Conservation (phyloP, 2,329 filamentous ascomycete genomes). For the Microcyclospora tardicrescens region DNA sequence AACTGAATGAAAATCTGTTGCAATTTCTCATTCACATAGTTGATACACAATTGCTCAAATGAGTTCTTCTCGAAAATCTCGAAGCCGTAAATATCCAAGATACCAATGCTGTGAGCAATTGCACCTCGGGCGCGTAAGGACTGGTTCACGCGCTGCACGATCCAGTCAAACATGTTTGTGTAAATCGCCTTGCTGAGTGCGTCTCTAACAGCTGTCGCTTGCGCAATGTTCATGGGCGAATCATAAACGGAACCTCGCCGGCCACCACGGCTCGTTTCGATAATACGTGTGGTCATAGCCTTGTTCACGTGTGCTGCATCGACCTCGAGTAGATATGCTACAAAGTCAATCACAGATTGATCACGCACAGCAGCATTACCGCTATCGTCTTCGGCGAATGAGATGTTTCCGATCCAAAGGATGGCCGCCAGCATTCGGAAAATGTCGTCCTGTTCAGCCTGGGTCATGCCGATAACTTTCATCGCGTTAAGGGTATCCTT, state of each 20-base stretch:
- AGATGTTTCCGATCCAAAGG: conserved; percentile 88
- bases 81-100: conserved; percentile 97
- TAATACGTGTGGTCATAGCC: conserved; percentile 76
- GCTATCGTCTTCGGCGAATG: conserved; percentile 77
- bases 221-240: conserved; percentile 71
- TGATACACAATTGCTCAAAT: conserved; percentile 98
- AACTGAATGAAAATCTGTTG: conserved; percentile 99
- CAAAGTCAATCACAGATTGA: conserved; percentile 83
- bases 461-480: conserved; percentile 78
- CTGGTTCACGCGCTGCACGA: conserved; percentile 80
- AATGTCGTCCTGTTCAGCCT: conserved; percentile 86
- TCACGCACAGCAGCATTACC: conserved; percentile 81
- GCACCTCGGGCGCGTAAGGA: conserved; percentile 68
- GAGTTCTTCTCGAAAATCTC: conserved; percentile 99
- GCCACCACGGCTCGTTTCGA: conserved; percentile 57
- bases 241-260: conserved; percentile 56
- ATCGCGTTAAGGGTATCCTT: conserved; percentile 86
- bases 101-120: conserved; percentile 77
- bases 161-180: conserved; percentile 97
- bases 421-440: conserved; percentile 90
- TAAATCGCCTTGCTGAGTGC: conserved; percentile 93
- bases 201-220: conserved; percentile 77
- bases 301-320: conserved; percentile 68
- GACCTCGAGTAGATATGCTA: conserved; percentile 86
- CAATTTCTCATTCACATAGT: conserved; percentile 98